These are phyloP conservation scores for Cryptococcus wingfieldii DNA, from an alignment of 1,284 basidiomycete species.

Conservation along the genomic window DNA sequence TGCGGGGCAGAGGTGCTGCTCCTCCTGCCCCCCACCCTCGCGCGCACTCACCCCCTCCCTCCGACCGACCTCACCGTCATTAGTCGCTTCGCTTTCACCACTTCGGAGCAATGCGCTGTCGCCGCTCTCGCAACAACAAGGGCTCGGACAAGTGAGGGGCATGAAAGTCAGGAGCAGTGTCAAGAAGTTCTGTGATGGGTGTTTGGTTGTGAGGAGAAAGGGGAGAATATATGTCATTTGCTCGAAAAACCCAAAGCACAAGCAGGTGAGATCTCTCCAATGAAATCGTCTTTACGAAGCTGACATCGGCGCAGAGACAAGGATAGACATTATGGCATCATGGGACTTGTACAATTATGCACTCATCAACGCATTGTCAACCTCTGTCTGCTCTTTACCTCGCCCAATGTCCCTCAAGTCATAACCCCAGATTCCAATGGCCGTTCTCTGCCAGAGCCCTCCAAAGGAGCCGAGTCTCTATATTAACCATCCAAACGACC, in stretches of 20 bases:
- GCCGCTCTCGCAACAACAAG: slow-evolving; percentile 1
- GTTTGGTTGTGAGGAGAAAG: slow-evolving; percentile 78
- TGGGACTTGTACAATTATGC: not conserved
- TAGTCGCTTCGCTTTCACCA: not conserved
- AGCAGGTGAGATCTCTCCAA: slow-evolving; percentile 68
- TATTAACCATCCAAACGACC: no score
- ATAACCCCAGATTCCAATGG: no score
- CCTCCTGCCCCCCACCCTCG: slow-evolving; percentile 11
- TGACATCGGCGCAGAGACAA: not conserved
- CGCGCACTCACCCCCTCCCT: slow-evolving; percentile 6
- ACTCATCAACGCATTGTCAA: not conserved
- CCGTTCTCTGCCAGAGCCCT: no score
- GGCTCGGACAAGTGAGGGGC: slow-evolving; percentile 54
- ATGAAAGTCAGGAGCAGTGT: slow-evolving; percentile 97
- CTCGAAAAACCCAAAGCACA: slow-evolving; percentile 92
- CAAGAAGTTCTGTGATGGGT: slow-evolving; percentile 87
- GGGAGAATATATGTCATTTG: slow-evolving; percentile 92
- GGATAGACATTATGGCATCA: not conserved
- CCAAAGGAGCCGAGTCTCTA: no score
- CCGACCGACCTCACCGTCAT: slow-evolving; percentile 6
- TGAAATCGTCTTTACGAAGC: not conserved
- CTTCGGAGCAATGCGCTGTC: not conserved
- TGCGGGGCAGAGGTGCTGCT: slow-evolving; percentile 11
- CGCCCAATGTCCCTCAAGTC: no score
- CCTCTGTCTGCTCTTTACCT: no score